These are phyloP conservation scores for Colletotrichum sidae DNA, from an alignment of 2,329 filamentous ascomycete genomes.

Conservation along the genomic window DNA sequence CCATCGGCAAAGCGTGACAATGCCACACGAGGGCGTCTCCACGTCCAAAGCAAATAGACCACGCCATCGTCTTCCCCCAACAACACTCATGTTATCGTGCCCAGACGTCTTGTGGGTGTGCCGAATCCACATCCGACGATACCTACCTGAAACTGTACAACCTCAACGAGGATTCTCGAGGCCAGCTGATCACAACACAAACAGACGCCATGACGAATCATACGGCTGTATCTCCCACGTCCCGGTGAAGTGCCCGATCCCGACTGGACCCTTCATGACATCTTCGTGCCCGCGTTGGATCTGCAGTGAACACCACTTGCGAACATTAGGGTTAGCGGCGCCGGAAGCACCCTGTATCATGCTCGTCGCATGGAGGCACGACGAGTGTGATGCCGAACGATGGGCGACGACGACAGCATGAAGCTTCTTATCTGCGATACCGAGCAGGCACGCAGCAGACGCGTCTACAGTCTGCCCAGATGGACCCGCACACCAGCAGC, in stretches of 20 bases:
- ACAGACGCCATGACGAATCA: slow-evolving; percentile 27
- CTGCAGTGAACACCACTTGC: neutral
- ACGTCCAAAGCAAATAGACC: neutral
- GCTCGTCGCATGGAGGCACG: too few relatives aligned
- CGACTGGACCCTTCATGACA: neutral
- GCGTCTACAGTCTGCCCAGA: slow-evolving; percentile 13
- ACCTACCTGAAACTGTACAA: slow-evolving; percentile 34
- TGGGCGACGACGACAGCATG: too few relatives aligned
- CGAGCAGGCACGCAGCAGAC: neutral
- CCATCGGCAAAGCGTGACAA: too few relatives aligned
- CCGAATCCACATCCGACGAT: slow-evolving; percentile 30
- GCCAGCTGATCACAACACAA: slow-evolving; percentile 34
- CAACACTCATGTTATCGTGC: neutral
- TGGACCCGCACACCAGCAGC: neutral
- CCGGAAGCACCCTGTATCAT: too few relatives aligned
- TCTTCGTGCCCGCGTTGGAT: neutral
- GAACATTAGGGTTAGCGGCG: too few relatives aligned
- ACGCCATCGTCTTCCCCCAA: neutral
- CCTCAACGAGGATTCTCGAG: slow-evolving; percentile 10
- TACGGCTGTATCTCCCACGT: neutral
- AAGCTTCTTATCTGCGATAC: slow-evolving; percentile 19
- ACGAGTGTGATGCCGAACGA: too few relatives aligned
- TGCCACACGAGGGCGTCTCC: neutral
- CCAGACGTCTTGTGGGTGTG: slow-evolving; percentile 13
- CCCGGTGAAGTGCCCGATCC: slow-evolving; percentile 2